A percentile compares a stretch with the other conserved stretches of the same genome.
Conservation (phyloP, 2,329 filamentous ascomycete genomes). For the Alternaria gansuensis region DNA sequence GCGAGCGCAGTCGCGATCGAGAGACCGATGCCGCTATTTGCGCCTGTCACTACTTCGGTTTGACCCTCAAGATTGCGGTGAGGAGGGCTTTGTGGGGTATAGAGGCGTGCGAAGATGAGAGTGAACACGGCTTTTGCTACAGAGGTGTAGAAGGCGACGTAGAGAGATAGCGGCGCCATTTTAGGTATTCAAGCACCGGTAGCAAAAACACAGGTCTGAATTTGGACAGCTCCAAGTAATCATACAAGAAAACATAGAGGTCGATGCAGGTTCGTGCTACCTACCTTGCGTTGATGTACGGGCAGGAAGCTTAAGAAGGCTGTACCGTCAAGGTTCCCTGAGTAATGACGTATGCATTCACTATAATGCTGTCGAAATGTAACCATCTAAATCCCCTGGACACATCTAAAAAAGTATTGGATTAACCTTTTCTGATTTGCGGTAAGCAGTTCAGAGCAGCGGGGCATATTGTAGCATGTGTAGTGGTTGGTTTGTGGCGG, state of each 20-base stretch:
- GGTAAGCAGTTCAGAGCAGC: neutral
- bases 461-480: neutral
- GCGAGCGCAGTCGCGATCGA: constrained; percentile 26
- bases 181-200: too few relatives aligned
- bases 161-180: constrained; percentile 14
- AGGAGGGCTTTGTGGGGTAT: constrained; percentile 18
- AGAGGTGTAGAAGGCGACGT: constrained; percentile 20
- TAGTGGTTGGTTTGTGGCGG: neutral
- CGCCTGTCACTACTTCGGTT: constrained; percentile 61
- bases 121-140: constrained; percentile 12
- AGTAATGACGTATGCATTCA: neutral
- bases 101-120: constrained; percentile 24
- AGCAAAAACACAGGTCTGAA: too few relatives aligned
- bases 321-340: neutral
- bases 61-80: constrained; percentile 51
- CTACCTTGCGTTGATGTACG: neutral
- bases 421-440: neutral
- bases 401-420: neutral
- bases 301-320: neutral
- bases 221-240: neutral
- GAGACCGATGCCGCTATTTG: constrained; percentile 61
- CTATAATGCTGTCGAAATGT: neutral
- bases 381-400: neutral
- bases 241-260: neutral
- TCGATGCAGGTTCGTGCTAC: neutral